phyloP scores from a whole-genome alignment of 192 early-diverging fungal species.

The Coemansia sp. region DNA sequence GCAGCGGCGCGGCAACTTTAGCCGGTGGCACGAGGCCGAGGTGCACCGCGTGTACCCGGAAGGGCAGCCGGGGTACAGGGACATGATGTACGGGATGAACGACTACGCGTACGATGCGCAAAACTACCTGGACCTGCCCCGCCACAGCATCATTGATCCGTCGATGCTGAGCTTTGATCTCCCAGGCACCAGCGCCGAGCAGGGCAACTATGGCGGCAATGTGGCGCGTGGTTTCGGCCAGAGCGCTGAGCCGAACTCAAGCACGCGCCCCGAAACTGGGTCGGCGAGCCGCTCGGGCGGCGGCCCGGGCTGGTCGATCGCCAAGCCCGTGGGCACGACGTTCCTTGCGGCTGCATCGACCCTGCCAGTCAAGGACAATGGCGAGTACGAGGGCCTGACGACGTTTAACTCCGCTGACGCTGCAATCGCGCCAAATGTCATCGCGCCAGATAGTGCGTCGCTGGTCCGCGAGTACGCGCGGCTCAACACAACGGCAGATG shows the following conservation, averaged over 20 bases:
- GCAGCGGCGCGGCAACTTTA: neutral
- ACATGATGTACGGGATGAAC: conserved; percentile 12
- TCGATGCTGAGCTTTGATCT: conserved; percentile 47
- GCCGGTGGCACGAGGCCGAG: conserved; percentile 13
- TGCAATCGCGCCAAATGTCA: neutral
- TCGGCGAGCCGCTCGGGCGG: conserved; percentile 8
- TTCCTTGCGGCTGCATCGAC: conserved; percentile 19
- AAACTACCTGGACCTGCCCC: conserved; percentile 42
- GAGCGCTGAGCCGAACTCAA: neutral
- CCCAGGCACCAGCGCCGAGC: conserved; percentile 15
- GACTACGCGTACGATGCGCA: conserved; percentile 19
- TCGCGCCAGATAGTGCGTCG: neutral
- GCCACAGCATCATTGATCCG: conserved; percentile 54
- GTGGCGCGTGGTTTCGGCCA: neutral
- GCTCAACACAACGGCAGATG: conserved; percentile 36
- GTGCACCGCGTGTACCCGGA: conserved; percentile 16
- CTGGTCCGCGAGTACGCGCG: conserved; percentile 7
- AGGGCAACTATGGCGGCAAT: conserved; percentile 14
- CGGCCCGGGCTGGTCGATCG: conserved; percentile 32
- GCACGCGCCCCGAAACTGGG: too few relatives aligned
- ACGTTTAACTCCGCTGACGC: conserved; percentile 19
- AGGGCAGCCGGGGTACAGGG: conserved; percentile 9
- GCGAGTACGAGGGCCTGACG: conserved; percentile 7
- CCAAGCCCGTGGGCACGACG: conserved; percentile 23
- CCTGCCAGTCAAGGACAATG: neutral